Base-by-base conservation (phyloP, 1,284 basidiomycete genomes). In the Cryptococcus sp. region DNA sequence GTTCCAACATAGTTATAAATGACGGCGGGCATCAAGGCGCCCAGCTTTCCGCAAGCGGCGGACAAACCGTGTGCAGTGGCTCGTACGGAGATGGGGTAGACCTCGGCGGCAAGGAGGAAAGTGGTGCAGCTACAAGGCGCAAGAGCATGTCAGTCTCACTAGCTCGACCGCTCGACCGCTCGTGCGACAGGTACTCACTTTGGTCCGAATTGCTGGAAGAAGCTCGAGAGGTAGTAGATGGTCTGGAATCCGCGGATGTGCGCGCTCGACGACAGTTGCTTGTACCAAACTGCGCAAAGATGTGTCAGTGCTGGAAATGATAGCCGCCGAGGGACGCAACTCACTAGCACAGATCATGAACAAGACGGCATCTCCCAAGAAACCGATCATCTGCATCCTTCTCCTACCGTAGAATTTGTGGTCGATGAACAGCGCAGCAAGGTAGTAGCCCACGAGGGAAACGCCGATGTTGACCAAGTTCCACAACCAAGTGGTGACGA, bases 151-250 rank as follows among this genome's bases (percentile, higher is more conserved):
- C 41, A 46, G 46, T 20, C 15, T 16, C 15, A 47, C 46, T n/a
- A n/a, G n/a, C n/a, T n/a, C n/a, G n/a, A 6, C 41, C 35, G 42
- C 43, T 38, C 23, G 16, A 42, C n/a, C 45, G 42, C 27, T 10
- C 40, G 5, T n/a, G 11, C 42, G 27, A 30, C 15, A 46, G 19
- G 45, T 1, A 57, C 61, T 51, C 71, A 73, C 74, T 82, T 83
- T 61, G 82, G 82, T 46, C 82, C 82, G 52, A 82, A 81, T 71
- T 83, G 81, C 67, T 80, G 80, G 79, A 82, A 82, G 79, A 83
- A 83, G 16, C 76, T 78, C 40, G 79, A 78, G 40, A 82, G 71
- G 71, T 80, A 83, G 77, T 81, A 82, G 71, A 82, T 80, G 55
- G 78, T 79, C 69, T 81, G 80, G 77, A 82, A 82, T 20, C 76